These are phyloP conservation scores for Aspergillus sp. DNA, from an alignment of 2,329 filamentous ascomycete species.

Conservation along the genomic window DNA sequence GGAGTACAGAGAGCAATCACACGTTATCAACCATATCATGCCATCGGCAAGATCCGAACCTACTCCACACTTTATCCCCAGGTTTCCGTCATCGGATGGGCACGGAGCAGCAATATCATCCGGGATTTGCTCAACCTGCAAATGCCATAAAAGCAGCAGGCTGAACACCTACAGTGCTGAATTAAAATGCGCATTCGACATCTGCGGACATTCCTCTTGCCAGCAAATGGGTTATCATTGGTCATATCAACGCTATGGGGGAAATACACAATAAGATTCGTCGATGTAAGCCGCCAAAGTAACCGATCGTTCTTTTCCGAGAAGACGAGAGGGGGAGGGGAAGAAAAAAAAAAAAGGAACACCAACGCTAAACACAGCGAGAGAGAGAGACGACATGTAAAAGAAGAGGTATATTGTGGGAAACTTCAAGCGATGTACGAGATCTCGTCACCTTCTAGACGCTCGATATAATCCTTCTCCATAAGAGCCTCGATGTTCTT, in stretches of 20 bases:
- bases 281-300: not conserved
- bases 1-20: not conserved
- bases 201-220: not conserved
- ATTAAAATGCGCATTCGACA: too few relatives aligned
- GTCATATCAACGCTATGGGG: not conserved
- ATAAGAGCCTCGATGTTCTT: slow-evolving; percentile 98
- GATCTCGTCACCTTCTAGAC: slow-evolving; percentile 86
- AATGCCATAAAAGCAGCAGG: too few relatives aligned
- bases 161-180: too few relatives aligned
- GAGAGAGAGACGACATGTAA: not conserved
- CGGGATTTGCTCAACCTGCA: too few relatives aligned
- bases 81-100: too few relatives aligned
- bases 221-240: slow-evolving; percentile 1
- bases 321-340: not conserved
- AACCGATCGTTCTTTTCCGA: not conserved
- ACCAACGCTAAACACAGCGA: slow-evolving; percentile 4
- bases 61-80: not conserved
- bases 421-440: slow-evolving; percentile 75
- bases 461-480: slow-evolving; percentile 98
- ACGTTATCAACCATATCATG: too few relatives aligned
- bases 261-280: not conserved
- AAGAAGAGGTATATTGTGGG: slow-evolving; percentile 1
- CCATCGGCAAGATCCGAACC: not conserved
- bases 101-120: too few relatives aligned
- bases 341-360: not conserved